Conservation (phyloP, 2,329 filamentous ascomycete species). For the Aspergillus sp. region DNA sequence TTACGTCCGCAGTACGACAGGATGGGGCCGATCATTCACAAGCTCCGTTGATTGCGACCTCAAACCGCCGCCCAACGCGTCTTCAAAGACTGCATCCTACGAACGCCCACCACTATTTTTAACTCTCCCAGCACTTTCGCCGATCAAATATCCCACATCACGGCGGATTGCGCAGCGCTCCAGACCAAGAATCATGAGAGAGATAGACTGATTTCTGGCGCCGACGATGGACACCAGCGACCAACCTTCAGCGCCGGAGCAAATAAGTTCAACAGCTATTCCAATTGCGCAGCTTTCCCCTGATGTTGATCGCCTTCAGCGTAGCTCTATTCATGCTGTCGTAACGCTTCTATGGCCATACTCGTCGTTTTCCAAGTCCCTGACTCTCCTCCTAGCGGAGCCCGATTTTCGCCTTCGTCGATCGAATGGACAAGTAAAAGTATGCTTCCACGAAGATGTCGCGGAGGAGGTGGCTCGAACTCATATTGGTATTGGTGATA, state of each 20-base stretch:
- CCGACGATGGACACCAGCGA: slow-evolving; percentile 32
- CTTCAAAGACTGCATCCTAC: not conserved
- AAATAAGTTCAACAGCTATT: slow-evolving; percentile 26
- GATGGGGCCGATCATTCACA: not conserved
- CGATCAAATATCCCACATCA: not conserved
- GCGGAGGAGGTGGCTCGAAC: slow-evolving; percentile 68
- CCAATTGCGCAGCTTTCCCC: slow-evolving; percentile 46
- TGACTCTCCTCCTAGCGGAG: slow-evolving; percentile 80
- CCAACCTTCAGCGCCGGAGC: slow-evolving; percentile 23
- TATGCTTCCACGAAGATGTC: slow-evolving; percentile 69
- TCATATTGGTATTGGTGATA: slow-evolving; percentile 75
- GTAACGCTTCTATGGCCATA: slow-evolving; percentile 91
- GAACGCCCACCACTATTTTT: not conserved
- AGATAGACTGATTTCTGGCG: slow-evolving; percentile 14
- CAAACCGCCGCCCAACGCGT: slow-evolving; percentile 6
- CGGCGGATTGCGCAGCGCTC: slow-evolving; percentile 2
- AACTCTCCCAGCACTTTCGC: not conserved
- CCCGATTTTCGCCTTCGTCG: slow-evolving; percentile 78
- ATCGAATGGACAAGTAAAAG: slow-evolving; percentile 75
- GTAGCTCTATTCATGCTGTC: slow-evolving; percentile 60
- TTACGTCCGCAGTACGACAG: slow-evolving; percentile 15
- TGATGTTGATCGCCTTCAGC: slow-evolving; percentile 23
- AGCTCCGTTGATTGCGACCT: slow-evolving; percentile 1
- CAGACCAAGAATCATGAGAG: slow-evolving; percentile 14
- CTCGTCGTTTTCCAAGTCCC: slow-evolving; percentile 70